Evolutionary conservation across 2,329 filamentous ascomycete species (phyloP).

Genomic region (Penicillium sp.): DNA sequence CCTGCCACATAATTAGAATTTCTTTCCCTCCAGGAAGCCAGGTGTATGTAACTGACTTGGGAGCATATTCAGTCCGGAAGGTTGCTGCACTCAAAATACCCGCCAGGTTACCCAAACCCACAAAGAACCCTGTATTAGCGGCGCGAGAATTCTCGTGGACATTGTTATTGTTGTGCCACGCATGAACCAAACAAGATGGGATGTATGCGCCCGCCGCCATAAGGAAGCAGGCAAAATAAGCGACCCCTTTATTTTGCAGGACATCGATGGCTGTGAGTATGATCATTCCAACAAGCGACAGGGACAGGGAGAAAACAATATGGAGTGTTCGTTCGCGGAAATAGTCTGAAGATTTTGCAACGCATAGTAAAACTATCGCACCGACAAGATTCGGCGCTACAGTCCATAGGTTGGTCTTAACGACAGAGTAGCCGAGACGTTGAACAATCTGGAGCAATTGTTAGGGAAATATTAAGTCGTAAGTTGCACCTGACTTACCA

Average conservation of each 20-base stretch:
- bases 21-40: background rate
- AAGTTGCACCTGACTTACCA: constrained; percentile 33
- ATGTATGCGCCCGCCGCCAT: constrained; percentile 51
- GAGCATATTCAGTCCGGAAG: constrained; percentile 54
- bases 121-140: constrained; percentile 53
- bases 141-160: constrained; percentile 55
- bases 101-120: constrained; percentile 55
- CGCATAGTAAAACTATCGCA: constrained; percentile 50
- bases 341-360: constrained; percentile 51
- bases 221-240: constrained; percentile 58
- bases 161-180: constrained; percentile 60
- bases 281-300: constrained; percentile 51
- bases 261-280: constrained; percentile 52
- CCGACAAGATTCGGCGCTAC: constrained; percentile 55
- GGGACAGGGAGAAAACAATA: constrained; percentile 44
- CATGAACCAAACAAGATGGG: constrained; percentile 52
- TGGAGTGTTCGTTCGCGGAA: constrained; percentile 54
- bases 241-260: constrained; percentile 46
- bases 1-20: constrained; percentile 9
- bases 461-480: too few relatives aligned
- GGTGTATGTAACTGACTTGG: constrained; percentile 32
- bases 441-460: constrained; percentile 42
- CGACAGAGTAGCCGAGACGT: constrained; percentile 48
- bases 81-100: constrained; percentile 52
- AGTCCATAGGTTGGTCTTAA: constrained; percentile 56